Evolutionary conservation across 148 eudicot species (phyloP).

Genomic region (Amaranthus palmeri): DNA sequence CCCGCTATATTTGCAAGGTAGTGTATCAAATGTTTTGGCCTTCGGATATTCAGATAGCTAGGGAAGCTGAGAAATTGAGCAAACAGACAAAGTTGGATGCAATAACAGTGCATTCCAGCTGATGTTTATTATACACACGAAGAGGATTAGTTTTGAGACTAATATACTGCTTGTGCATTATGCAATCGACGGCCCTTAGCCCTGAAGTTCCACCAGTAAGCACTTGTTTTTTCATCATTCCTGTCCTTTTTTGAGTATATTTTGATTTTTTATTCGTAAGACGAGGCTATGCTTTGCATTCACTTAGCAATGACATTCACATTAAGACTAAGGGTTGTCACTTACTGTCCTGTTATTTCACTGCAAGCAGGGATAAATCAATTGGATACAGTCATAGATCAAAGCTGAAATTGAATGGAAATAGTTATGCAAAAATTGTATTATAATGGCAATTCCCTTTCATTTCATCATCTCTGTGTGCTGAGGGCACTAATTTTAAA

Average conservation of each 20-base stretch:
- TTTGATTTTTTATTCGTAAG: not conserved
- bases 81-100: slow-evolving; percentile 38
- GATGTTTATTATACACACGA: slow-evolving; percentile 21
- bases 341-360: not conserved
- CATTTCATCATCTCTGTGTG: not conserved
- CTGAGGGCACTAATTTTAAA: not conserved
- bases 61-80: slow-evolving; percentile 70
- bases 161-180: slow-evolving; percentile 11
- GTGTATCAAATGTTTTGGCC: slow-evolving; percentile 75
- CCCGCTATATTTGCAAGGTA: slow-evolving; percentile 73
- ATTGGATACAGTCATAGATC: not conserved
- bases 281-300: not conserved
- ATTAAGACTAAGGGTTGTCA: not conserved
- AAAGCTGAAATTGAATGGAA: not conserved
- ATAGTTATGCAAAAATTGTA: not conserved
- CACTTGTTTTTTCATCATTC: not conserved
- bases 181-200: slow-evolving; percentile 8
- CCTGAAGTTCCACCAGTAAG: slow-evolving; percentile 22
- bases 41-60: slow-evolving; percentile 90
- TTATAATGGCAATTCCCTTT: slow-evolving; percentile 2
- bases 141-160: slow-evolving; percentile 21
- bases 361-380: not conserved
- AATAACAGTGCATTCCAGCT: slow-evolving; percentile 42
- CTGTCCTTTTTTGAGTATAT: not conserved
- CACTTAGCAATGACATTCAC: not conserved